phyloP scores from a whole-genome alignment of 2,329 filamentous ascomycete species.

The Grosmannia clavigera region DNA sequence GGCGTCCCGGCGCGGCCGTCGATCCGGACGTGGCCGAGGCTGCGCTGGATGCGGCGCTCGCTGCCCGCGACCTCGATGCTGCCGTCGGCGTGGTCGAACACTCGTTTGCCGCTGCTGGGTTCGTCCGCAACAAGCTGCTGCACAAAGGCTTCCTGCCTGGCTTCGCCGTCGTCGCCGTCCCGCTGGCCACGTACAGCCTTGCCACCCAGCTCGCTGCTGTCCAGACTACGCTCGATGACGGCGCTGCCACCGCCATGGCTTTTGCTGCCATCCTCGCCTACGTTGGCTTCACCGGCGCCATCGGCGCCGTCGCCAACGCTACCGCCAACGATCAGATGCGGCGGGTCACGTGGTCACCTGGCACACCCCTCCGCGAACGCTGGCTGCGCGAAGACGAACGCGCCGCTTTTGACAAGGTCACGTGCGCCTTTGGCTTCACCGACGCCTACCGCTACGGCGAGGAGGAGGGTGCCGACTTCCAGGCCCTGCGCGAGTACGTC shows the following conservation, averaged over 20 bases:
- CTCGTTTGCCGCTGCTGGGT: slow-evolving; percentile 55
- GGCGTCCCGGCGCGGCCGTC: slow-evolving; percentile 58
- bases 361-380: slow-evolving; percentile 65
- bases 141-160: slow-evolving; percentile 50
- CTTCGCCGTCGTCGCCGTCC: slow-evolving; percentile 41
- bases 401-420: slow-evolving; percentile 73
- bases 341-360: slow-evolving; percentile 78
- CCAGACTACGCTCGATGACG: slow-evolving; percentile 66
- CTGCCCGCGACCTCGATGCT: slow-evolving; percentile 62
- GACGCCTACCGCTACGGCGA: slow-evolving; percentile 70
- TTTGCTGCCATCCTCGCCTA: slow-evolving; percentile 78
- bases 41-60: slow-evolving; percentile 70
- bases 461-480: slow-evolving; percentile 86
- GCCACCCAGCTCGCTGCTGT: slow-evolving; percentile 53
- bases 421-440: slow-evolving; percentile 83
- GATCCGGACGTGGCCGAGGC: slow-evolving; percentile 55
- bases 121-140: slow-evolving; percentile 53
- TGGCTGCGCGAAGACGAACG: slow-evolving; percentile 89
- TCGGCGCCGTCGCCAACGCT: slow-evolving; percentile 73
- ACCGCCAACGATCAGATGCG: slow-evolving; percentile 94
- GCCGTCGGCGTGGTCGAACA: slow-evolving; percentile 65
- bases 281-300: slow-evolving; percentile 63
- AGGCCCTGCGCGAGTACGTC: slow-evolving; percentile 70
- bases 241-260: slow-evolving; percentile 61
- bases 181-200: slow-evolving; percentile 56